phyloP scores from a whole-genome alignment of 1,139 yeast species.

The Geotrichum klebahnii region DNA sequence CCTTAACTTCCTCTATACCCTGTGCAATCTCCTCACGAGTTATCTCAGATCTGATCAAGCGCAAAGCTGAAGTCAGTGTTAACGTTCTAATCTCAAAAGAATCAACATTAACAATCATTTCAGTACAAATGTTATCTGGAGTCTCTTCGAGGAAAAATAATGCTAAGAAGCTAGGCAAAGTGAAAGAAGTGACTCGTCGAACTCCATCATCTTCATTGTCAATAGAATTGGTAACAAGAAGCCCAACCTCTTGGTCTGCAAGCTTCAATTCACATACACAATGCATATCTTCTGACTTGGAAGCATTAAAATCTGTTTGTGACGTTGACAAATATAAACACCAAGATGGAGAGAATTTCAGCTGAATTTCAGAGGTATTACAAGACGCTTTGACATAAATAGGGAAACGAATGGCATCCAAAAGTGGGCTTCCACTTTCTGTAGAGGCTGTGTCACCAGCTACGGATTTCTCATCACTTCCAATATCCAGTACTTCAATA shows the following conservation, averaged over 20 bases:
- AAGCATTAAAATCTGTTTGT: slow-evolving; percentile 6
- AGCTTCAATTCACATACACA: slow-evolving; percentile 5
- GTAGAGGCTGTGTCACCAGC: background rate
- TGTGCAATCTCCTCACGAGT: slow-evolving; percentile 13
- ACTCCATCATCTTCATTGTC: slow-evolving; percentile 18
- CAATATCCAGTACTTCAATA: slow-evolving; percentile 4
- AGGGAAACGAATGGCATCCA: slow-evolving; percentile 6
- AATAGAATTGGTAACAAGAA: slow-evolving; percentile 10
- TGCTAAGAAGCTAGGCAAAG: slow-evolving; percentile 14
- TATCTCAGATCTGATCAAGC: slow-evolving; percentile 16
- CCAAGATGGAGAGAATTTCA: slow-evolving; percentile 19
- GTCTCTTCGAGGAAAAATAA: slow-evolving; percentile 11
- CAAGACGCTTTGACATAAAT: slow-evolving; percentile 10
- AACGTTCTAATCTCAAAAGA: slow-evolving; percentile 18
- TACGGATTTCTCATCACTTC: background rate
- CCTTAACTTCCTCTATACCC: slow-evolving; percentile 6
- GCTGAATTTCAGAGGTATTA: slow-evolving; percentile 17
- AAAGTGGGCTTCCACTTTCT: background rate
- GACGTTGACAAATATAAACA: slow-evolving; percentile 18
- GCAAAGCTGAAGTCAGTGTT: slow-evolving; percentile 14
- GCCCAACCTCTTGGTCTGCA: slow-evolving; percentile 17
- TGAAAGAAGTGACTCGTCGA: slow-evolving; percentile 16
- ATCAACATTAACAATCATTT: slow-evolving; percentile 8
- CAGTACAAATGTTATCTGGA: slow-evolving; percentile 2
- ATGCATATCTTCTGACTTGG: slow-evolving; percentile 5